phyloP scores from a whole-genome alignment of 495 filamentous ascomycete genomes.

The Xylaria sp. region DNA sequence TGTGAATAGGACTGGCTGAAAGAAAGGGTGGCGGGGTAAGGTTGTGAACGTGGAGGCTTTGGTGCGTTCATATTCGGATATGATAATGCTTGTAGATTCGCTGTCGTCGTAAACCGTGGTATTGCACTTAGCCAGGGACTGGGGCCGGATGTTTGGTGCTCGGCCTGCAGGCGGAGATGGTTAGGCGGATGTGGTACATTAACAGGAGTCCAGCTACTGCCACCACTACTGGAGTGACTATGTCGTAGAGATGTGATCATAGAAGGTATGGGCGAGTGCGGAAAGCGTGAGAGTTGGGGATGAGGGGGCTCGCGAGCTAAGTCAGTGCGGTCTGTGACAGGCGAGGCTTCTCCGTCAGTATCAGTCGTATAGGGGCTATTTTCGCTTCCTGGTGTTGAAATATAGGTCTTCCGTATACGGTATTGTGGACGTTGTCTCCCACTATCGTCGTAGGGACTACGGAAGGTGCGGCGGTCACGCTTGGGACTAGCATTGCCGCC shows the following conservation, averaged over 20 bases:
- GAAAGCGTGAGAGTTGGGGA: slow-evolving; percentile 2
- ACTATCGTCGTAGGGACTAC: slow-evolving; percentile 30
- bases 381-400: slow-evolving; percentile 27
- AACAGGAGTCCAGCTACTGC: slow-evolving; percentile 35
- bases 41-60: slow-evolving; percentile 15
- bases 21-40: not conserved
- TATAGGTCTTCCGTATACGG: slow-evolving; percentile 33
- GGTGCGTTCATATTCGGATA: slow-evolving; percentile 4
- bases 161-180: slow-evolving; percentile 23
- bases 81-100: slow-evolving; percentile 28
- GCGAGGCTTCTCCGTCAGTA: slow-evolving; percentile 48
- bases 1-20: slow-evolving; percentile 14
- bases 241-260: slow-evolving; percentile 27
- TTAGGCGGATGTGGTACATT: slow-evolving; percentile 28
- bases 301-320: slow-evolving; percentile 34
- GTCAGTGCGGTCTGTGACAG: slow-evolving; percentile 31
- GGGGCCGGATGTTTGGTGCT: slow-evolving; percentile 33
- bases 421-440: slow-evolving; percentile 35
- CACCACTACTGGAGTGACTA: slow-evolving; percentile 19
- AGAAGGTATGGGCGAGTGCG: slow-evolving; percentile 10
- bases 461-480: slow-evolving; percentile 32
- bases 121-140: slow-evolving; percentile 54
- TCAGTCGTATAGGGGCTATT: slow-evolving; percentile 46
- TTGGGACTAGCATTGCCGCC: slow-evolving; percentile 25
- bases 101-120: slow-evolving; percentile 44